Evolutionary conservation across 345 rosid genomes (phyloP), one percentile per base, ranked within the genome.

Genomic region (Pugionium dolabratum): DNA sequence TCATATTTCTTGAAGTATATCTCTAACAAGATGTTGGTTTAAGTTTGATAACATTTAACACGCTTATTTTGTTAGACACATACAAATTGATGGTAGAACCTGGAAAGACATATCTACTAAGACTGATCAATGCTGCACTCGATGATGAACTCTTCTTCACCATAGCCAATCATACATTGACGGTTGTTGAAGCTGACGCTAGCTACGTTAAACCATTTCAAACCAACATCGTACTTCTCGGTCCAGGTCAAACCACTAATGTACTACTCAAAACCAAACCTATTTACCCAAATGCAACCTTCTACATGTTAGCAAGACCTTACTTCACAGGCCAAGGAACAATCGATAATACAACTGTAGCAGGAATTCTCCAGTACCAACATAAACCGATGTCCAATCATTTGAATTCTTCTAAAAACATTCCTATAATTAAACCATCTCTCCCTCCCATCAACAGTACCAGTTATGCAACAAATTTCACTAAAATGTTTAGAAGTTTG

Each of bases 171-270:
- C 96, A 85, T 69, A 80, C 66, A 34, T 42, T 89, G 6, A 85
- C 86, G 0, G 81, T 87, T 5, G 87, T 86, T 0, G 95, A 89
- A 75, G 90, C 88, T n/a, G 96, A 86, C 44, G 95, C 98, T 1
- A 6, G 3, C 52, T 91, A 91, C 30, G 76, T 86, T 27, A 85
- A 91, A 75, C 98, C 98, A 34, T 86, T 89, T 58, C 52, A 69
- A 41, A 84, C 90, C n/a, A 54, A 76, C 18, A 25, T 67, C 4
- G 51, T 86, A 10, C 27, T 86, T 26, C 60, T 85, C 2, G 57
- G 79, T 2, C 89, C 96, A 0, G 96, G 96, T 7, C 96, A 89
- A 70, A 85, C 95, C 74, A 83, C 84, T 25, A 89, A 85, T 61
- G 76, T 86, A 10, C 86, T 91, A 39, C 82, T 91, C 4, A 81